phyloP scores from a whole-genome alignment of 371 early-diverging fungal species.

The Apophysomyces variabilis region DNA sequence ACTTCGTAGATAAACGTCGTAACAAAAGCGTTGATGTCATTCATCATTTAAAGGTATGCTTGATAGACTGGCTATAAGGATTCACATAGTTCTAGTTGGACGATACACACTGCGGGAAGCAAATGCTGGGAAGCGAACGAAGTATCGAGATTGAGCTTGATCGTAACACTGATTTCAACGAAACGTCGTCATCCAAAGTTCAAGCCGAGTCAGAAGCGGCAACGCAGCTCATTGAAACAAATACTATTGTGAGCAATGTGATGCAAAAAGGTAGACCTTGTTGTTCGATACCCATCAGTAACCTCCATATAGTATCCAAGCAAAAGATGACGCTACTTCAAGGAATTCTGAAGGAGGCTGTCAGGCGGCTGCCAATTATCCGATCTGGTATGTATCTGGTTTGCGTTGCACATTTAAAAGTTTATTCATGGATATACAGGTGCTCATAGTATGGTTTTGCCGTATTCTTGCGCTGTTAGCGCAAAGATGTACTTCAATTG shows the following conservation, averaged over 20 bases:
- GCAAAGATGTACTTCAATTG: conserved; percentile 34
- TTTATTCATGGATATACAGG: conserved; percentile 13
- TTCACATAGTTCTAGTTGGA: conserved; percentile 62
- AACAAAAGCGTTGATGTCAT: conserved; percentile 89
- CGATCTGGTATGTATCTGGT: conserved; percentile 28
- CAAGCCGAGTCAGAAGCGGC: not conserved
- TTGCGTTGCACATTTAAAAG: not conserved
- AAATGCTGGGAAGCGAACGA: conserved; percentile 74
- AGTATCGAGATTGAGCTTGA: conserved; percentile 85
- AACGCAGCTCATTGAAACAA: not conserved
- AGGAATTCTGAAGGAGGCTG: conserved; percentile 38
- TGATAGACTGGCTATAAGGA: not conserved
- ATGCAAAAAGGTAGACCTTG: conserved; percentile 4
- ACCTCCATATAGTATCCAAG: conserved; percentile 24
- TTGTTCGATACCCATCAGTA: not conserved
- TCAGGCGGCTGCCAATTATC: conserved; percentile 36
- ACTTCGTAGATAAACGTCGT: conserved; percentile 73
- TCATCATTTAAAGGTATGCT: conserved; percentile 75
- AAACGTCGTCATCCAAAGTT: conserved; percentile 17
- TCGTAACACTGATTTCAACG: conserved; percentile 74
- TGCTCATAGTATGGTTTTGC: conserved; percentile 24
- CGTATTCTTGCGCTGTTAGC: conserved; percentile 42
- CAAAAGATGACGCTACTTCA: conserved; percentile 42
- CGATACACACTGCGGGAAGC: conserved; percentile 67
- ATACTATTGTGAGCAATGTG: not conserved